Evolutionary conservation across 192 early-diverging fungal genomes (phyloP).

Genomic region (Gonapodya prolifera): DNA sequence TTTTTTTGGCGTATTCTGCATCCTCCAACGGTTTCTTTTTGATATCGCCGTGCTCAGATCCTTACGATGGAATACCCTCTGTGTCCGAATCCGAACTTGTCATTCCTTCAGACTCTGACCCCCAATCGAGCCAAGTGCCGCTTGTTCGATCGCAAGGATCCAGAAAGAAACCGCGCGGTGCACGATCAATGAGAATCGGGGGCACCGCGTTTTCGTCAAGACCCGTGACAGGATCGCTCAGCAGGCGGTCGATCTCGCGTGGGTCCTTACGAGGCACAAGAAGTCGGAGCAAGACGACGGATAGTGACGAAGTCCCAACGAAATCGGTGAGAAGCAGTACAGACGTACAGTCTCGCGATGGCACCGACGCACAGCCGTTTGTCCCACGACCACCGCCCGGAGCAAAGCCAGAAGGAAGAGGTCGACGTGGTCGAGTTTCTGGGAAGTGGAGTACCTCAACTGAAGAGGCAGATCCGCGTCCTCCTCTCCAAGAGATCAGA

Average conservation of each 20-base stretch:
- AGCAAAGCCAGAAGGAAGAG: not conserved
- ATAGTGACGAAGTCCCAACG: not conserved
- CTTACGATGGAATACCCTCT: not conserved
- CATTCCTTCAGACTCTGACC: not conserved
- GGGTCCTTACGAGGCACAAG: not conserved
- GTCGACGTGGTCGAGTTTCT: not conserved
- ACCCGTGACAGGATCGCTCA: not conserved
- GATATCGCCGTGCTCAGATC: not conserved
- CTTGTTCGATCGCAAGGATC: not conserved
- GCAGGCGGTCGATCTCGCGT: not conserved
- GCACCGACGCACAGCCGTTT: not conserved
- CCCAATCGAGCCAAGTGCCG: not conserved
- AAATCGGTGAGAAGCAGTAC: not conserved
- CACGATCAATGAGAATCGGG: not conserved
- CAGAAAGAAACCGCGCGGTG: not conserved
- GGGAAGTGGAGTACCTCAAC: not conserved
- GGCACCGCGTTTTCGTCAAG: not conserved
- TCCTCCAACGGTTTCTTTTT: no score
- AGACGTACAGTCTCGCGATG: not conserved
- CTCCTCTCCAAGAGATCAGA: no score
- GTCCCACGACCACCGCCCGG: not conserved
- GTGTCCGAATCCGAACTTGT: not conserved
- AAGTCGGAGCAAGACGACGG: not conserved
- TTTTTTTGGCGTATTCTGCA: no score
- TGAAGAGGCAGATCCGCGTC: not conserved